A percentile compares a stretch with the other conserved stretches of the same genome.
These are phyloP conservation scores for Yamadazyma tumulicola DNA, from an alignment of 805 yeast species.

Conservation along the genomic window DNA sequence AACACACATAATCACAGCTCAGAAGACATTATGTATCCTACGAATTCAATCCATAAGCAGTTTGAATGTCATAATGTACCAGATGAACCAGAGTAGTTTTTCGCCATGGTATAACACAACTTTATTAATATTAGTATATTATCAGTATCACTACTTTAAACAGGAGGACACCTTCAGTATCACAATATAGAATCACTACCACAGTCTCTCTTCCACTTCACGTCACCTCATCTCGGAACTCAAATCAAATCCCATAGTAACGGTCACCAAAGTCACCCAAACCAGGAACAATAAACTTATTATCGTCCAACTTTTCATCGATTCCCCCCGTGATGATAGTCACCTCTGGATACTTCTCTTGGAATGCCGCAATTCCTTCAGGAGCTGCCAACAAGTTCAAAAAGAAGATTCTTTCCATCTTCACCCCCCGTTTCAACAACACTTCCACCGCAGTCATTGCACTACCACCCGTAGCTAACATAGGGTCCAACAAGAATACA, in stretches of 20 bases:
- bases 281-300: conserved; percentile 88
- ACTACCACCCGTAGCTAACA: conserved; percentile 98
- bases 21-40: too few relatives aligned
- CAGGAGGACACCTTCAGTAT: not conserved
- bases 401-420: conserved; percentile 81
- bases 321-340: conserved; percentile 91
- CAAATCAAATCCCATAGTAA: conserved; percentile 89
- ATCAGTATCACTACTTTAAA: conserved; percentile 4
- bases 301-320: conserved; percentile 81
- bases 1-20: too few relatives aligned
- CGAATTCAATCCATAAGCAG: too few relatives aligned
- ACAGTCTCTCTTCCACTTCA: too few relatives aligned
- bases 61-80: too few relatives aligned
- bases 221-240: too few relatives aligned
- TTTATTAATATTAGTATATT: too few relatives aligned
- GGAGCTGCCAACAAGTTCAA: conserved; percentile 91
- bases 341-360: conserved; percentile 74
- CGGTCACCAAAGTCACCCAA: conserved; percentile 98
- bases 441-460: conserved; percentile 97
- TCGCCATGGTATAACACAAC: too few relatives aligned
- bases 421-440: conserved; percentile 79
- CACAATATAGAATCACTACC: not conserved
- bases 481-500: conserved; percentile 90
- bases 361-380: conserved; percentile 83
- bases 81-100: too few relatives aligned